Percentiles rank a stretch among this genome's conserved stretches.
Conservation (phyloP, 805 yeast genomes). For the Cyberlindnera galapagoensis region DNA sequence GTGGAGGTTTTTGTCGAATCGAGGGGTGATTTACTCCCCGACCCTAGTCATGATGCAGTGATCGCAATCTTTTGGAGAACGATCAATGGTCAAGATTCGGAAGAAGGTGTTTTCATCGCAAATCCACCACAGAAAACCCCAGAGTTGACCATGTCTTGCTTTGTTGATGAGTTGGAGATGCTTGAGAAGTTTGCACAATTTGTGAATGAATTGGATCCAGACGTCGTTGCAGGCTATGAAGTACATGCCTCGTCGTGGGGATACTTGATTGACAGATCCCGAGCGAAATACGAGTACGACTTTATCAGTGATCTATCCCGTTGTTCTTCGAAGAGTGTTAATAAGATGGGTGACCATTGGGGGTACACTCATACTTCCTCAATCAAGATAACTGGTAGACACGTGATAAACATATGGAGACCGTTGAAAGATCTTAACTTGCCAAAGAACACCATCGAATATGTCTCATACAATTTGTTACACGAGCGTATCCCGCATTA, state of each 20-base stretch:
- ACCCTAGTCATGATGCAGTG: conserved; percentile 58
- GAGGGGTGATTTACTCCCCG: conserved; percentile 45
- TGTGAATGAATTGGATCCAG: conserved; percentile 72
- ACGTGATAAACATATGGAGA: conserved; percentile 83
- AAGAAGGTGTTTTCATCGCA: conserved; percentile 31
- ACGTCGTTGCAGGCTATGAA: conserved; percentile 81
- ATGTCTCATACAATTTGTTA: conserved; percentile 59
- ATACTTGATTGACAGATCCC: conserved; percentile 63
- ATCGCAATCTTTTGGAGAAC: conserved; percentile 57
- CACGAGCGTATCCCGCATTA: conserved; percentile 66
- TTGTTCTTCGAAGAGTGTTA: conserved; percentile 39
- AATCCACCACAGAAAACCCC: conserved; percentile 13
- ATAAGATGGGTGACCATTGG: conserved; percentile 64
- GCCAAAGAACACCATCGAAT: conserved; percentile 68
- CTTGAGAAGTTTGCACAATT: conserved; percentile 46
- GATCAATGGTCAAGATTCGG: conserved; percentile 35
- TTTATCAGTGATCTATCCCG: conserved; percentile 57
- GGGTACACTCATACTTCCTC: conserved; percentile 75
- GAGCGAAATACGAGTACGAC: conserved; percentile 40
- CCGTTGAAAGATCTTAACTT: conserved; percentile 59
- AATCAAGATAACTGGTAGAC: conserved; percentile 69
- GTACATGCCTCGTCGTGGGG: conserved; percentile 86
- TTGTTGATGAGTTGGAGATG: conserved; percentile 52
- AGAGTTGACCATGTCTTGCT: conserved; percentile 18
- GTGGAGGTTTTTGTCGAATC: conserved; percentile 66